Evolutionary conservation across 495 filamentous ascomycete genomes (phyloP).

Genomic region (Xylaria sp.): DNA sequence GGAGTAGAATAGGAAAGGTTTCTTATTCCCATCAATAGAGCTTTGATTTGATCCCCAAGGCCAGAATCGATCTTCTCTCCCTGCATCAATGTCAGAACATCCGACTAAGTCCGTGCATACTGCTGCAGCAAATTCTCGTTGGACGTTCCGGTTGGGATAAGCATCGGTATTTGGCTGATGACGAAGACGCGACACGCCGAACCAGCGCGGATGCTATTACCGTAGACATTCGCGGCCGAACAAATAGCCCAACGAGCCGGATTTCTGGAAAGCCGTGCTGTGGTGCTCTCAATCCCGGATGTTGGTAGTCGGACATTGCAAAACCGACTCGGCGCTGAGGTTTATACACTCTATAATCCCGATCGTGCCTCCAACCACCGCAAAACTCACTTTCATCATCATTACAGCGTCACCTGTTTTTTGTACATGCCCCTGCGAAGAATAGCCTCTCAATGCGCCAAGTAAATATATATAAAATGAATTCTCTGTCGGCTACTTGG

Average conservation of each 20-base stretch:
- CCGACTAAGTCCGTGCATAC: background rate
- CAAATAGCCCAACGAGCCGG: background rate
- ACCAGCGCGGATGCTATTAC: background rate
- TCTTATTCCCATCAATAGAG: background rate
- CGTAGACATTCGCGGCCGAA: background rate
- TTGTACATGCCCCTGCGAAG: background rate
- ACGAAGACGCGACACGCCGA: background rate
- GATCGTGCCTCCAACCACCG: background rate
- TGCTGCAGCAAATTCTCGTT: no score
- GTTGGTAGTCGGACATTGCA: background rate
- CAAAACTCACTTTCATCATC: background rate
- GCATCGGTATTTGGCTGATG: background rate
- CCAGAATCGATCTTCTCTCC: background rate
- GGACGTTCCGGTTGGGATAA: background rate
- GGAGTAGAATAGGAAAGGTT: background rate
- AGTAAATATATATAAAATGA: background rate
- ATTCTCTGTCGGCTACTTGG: background rate
- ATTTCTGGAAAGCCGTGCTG: slow-evolving; percentile 4
- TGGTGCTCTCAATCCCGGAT: background rate
- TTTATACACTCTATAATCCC: slow-evolving; percentile 10
- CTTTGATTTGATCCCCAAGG: background rate
- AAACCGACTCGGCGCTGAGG: slow-evolving; percentile 12
- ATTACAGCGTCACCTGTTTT: background rate
- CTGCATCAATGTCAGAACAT: background rate
- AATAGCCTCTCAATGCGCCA: background rate